phyloP scores from a whole-genome alignment of 139 green algal species.

The Pseudopediastrum boryanum region DNA sequence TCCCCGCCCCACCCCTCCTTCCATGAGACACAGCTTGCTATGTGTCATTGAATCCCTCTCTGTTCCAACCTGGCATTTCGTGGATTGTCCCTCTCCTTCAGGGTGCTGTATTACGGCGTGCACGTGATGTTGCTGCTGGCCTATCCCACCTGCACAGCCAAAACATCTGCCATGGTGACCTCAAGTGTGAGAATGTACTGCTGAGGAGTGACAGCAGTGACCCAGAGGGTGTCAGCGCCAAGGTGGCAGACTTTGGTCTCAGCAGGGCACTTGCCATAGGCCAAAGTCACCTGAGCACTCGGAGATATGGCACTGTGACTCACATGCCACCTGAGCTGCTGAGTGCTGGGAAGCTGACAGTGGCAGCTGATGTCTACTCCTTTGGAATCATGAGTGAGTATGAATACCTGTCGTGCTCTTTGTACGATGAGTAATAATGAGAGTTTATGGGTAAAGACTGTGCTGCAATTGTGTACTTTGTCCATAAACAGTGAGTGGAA shows the following conservation, averaged over 20 bases:
- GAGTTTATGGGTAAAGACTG: too few relatives aligned
- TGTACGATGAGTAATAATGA: too few relatives aligned
- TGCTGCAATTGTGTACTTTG: too few relatives aligned
- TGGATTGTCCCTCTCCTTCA: too few relatives aligned
- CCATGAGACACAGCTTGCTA: too few relatives aligned
- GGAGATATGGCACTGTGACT: constrained; percentile 45
- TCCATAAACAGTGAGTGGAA: too few relatives aligned
- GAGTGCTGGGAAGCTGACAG: constrained; percentile 44
- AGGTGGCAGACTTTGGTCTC: constrained; percentile 65
- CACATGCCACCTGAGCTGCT: constrained; percentile 46
- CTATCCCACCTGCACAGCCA: constrained; percentile 58
- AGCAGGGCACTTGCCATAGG: constrained; percentile 37
- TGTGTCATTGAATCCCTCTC: too few relatives aligned
- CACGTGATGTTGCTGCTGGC: constrained; percentile 50
- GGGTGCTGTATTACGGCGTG: constrained; percentile 10
- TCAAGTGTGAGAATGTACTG: constrained; percentile 71
- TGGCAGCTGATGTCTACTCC: constrained; percentile 47
- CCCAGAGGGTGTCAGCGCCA: too few relatives aligned
- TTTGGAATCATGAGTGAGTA: constrained; percentile 36
- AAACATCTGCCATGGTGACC: constrained; percentile 58
- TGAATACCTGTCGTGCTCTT: too few relatives aligned
- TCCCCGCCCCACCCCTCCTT: too few relatives aligned
- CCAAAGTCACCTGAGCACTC: constrained; percentile 42
- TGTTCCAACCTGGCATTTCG: too few relatives aligned
- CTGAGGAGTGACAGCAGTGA: constrained; percentile 66